Percentiles rank a stretch among this genome's conserved stretches.
Conservation (phyloP, 192 early-diverging fungal genomes). For the Coemansia sp. region DNA sequence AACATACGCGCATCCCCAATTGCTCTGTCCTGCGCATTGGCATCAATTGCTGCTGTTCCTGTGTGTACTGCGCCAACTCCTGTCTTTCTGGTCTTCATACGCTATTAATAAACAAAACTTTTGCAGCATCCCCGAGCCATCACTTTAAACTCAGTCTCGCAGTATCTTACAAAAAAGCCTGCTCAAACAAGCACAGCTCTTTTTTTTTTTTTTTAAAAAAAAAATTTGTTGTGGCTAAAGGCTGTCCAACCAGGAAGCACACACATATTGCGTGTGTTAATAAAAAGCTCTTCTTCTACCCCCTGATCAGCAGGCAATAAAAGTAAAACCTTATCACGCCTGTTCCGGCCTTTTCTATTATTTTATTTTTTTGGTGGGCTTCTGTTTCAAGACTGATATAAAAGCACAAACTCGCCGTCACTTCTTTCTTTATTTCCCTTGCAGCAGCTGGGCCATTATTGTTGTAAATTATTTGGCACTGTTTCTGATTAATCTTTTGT, state of each 20-base stretch:
- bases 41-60: not conserved
- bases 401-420: not conserved
- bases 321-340: constrained; percentile 2
- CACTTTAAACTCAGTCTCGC: not conserved
- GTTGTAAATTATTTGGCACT: not conserved
- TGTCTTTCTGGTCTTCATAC: not conserved
- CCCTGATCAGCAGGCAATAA: not conserved
- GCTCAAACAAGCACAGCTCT: not conserved
- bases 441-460: not conserved
- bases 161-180: not conserved
- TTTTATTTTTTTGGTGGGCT: not conserved
- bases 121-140: not conserved
- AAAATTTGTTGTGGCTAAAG: too few species aligned
- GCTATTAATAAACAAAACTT: not conserved
- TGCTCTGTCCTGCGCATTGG: not conserved
- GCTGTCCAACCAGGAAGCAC: not conserved
- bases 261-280: not conserved
- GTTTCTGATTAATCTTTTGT: not conserved
- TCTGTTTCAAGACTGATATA: not conserved
- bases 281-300: not conserved
- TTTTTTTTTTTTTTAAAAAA: too few species aligned
- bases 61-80: not conserved
- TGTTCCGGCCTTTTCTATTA: not conserved
- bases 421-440: not conserved
- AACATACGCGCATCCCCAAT: not conserved